These are phyloP conservation scores for Polytrichum formosum DNA, from an alignment of 225 moss, liverwort and hornwort species.

Conservation along the genomic window DNA sequence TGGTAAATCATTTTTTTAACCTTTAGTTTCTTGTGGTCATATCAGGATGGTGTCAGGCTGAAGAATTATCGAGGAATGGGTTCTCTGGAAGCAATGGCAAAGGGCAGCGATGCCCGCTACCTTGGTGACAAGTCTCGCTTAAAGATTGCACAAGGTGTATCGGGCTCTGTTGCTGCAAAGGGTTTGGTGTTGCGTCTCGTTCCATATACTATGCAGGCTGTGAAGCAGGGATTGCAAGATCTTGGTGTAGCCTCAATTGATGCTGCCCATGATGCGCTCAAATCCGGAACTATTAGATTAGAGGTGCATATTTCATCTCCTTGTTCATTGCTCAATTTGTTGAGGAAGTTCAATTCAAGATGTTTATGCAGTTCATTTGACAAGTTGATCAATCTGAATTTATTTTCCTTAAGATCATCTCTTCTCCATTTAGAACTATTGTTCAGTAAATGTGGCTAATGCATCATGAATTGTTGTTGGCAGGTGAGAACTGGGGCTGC, in stretches of 20 bases:
- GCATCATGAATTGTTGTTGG: not conserved
- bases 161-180: slow-evolving; percentile 80
- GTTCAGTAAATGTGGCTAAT: not conserved
- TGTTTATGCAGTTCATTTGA: too few species aligned
- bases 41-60: slow-evolving; percentile 64
- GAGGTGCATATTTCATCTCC: slow-evolving; percentile 42
- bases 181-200: slow-evolving; percentile 72
- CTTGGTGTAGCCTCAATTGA: slow-evolving; percentile 46
- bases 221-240: slow-evolving; percentile 78
- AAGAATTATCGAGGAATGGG: slow-evolving; percentile 94
- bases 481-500: slow-evolving; percentile 75
- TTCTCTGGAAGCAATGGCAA: slow-evolving; percentile 80
- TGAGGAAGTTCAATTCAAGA: not conserved
- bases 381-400: not conserved
- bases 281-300: slow-evolving; percentile 50
- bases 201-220: slow-evolving; percentile 79
- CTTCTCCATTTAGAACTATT: not conserved
- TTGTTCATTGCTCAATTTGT: not conserved
- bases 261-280: slow-evolving; percentile 42
- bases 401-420: too few species aligned
- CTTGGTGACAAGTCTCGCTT: slow-evolving; percentile 62
- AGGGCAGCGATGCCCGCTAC: slow-evolving; percentile 83
- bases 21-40: too few species aligned
- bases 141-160: slow-evolving; percentile 86
- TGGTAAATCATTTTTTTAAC: too few species aligned